phyloP scores from a whole-genome alignment of 345 rosid species.

The Syzygium aqueum region DNA sequence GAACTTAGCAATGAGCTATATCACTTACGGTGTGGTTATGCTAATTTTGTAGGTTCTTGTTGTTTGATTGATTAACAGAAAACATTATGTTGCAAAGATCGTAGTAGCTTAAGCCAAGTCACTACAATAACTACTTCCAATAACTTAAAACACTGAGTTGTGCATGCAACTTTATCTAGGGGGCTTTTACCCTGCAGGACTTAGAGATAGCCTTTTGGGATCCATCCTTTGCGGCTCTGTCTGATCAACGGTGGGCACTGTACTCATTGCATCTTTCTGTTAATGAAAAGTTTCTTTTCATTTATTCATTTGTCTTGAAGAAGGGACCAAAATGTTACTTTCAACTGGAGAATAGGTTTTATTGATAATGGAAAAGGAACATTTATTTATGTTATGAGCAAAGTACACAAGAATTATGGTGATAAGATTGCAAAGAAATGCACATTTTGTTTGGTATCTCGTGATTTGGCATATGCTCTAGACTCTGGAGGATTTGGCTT shows the following conservation, averaged over 20 bases:
- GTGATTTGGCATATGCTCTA: neutral
- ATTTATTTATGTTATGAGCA: neutral
- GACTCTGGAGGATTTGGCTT: neutral
- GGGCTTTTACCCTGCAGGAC: neutral
- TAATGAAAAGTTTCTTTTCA: neutral
- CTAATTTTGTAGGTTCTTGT: neutral
- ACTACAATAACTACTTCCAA: neutral
- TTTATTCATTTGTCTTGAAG: neutral
- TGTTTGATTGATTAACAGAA: neutral
- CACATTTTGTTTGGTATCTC: neutral
- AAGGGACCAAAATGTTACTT: neutral
- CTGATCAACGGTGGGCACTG: neutral
- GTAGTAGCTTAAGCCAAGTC: neutral
- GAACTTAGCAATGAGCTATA: neutral
- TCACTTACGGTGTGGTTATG: neutral
- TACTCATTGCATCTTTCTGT: neutral
- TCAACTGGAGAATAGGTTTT: neutral
- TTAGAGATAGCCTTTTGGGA: neutral
- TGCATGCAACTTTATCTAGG: neutral
- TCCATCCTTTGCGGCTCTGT: neutral
- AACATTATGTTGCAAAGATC: neutral
- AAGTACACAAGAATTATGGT: neutral
- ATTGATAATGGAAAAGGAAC: neutral
- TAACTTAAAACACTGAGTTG: neutral
- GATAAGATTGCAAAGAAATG: neutral